Evolutionary conservation across 306 rosid genomes (phyloP).

Genomic region (Quillaja saponaria): DNA sequence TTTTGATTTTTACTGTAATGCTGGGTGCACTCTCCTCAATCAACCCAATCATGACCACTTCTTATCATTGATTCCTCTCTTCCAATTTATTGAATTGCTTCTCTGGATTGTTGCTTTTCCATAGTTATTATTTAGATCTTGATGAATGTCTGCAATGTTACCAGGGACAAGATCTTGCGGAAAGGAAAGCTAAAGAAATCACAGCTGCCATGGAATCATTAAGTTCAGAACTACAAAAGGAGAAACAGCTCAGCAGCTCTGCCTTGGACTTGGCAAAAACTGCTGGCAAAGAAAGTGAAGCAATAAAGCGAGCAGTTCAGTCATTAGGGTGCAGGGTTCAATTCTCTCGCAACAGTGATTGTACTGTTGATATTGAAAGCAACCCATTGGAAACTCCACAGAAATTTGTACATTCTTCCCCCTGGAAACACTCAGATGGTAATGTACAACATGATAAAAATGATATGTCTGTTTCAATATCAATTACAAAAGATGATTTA

Average conservation of each 20-base stretch:
- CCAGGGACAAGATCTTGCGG: constrained; percentile 88
- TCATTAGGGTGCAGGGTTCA: constrained; percentile 86
- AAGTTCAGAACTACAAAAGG: constrained; percentile 63
- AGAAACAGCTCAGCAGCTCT: constrained; percentile 64
- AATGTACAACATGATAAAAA: constrained; percentile 38
- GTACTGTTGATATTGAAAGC: constrained; percentile 66
- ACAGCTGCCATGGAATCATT: constrained; percentile 55
- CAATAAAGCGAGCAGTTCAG: constrained; percentile 82
- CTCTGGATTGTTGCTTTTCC: constrained; percentile 8
- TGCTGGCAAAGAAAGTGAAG: constrained; percentile 66
- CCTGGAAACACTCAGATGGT: constrained; percentile 45
- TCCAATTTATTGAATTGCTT: constrained; percentile 22
- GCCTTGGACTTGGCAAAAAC: constrained; percentile 54
- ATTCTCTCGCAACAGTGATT: constrained; percentile 67
- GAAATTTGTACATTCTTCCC: constrained; percentile 34
- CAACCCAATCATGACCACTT: constrained; percentile 13
- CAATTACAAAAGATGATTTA: constrained; percentile 43
- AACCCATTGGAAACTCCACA: constrained; percentile 42
- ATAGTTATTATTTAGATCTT: constrained; percentile 8
- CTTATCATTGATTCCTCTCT: constrained; percentile 4
- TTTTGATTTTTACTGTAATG: constrained; percentile 4
- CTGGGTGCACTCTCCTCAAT: background rate
- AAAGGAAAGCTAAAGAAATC: constrained; percentile 67
- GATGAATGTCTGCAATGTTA: constrained; percentile 8
- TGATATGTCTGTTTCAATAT: constrained; percentile 52